These are phyloP conservation scores for Candida smagusa DNA, from an alignment of 1,139 yeast genomes.

Conservation along the genomic window DNA sequence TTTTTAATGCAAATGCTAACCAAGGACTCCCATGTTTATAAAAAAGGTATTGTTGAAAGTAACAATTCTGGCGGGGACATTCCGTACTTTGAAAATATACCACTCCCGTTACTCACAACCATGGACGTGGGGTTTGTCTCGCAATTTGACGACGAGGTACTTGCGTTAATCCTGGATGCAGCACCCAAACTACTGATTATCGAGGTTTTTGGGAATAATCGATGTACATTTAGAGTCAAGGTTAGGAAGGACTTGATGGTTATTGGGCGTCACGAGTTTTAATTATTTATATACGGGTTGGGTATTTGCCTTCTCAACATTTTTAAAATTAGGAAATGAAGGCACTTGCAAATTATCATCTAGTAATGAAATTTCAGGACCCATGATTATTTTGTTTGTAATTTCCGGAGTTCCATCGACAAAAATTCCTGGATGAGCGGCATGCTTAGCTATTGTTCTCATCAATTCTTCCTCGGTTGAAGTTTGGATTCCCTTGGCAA, in stretches of 20 bases:
- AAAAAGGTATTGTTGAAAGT: constrained; percentile 26
- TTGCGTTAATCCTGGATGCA: constrained; percentile 49
- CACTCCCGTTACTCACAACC: constrained; percentile 55
- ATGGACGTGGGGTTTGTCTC: constrained; percentile 77
- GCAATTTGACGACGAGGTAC: constrained; percentile 61
- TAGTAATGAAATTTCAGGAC: constrained; percentile 23
- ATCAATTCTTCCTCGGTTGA: constrained; percentile 26
- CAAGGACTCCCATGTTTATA: constrained; percentile 30
- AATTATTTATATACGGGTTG: not conserved
- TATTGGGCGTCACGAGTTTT: constrained; percentile 64
- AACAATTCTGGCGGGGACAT: constrained; percentile 13
- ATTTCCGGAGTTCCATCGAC: constrained; percentile 54
- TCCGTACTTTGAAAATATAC: constrained; percentile 17
- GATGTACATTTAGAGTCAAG: constrained; percentile 57
- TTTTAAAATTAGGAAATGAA: constrained; percentile 54
- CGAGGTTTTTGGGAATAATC: constrained; percentile 78
- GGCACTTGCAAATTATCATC: constrained; percentile 23
- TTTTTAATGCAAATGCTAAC: constrained; percentile 45
- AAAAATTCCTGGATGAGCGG: constrained; percentile 60
- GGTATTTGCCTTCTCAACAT: constrained; percentile 52
- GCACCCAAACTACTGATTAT: constrained; percentile 62
- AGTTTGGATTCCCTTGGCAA: constrained; percentile 5
- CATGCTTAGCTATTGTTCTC: constrained; percentile 39
- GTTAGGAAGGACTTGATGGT: constrained; percentile 55
- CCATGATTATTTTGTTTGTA: constrained; percentile 41